phyloP scores from a whole-genome alignment of 306 rosid species.

The Cicer chorassanicum region DNA sequence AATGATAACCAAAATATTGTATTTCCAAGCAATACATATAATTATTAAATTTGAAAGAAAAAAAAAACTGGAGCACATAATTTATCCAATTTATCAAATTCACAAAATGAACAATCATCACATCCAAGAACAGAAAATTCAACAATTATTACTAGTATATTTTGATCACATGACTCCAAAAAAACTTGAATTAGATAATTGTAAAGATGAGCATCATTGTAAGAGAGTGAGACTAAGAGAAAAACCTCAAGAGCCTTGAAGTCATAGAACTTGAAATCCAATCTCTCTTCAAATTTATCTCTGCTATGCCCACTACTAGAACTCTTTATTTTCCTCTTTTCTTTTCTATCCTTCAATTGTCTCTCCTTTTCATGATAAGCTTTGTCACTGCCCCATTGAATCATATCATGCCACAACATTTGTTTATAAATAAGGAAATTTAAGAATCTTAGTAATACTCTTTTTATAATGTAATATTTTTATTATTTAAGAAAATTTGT shows the following conservation, averaged over 20 bases:
- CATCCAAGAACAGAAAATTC: neutral
- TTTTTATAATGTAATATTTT: too few relatives aligned
- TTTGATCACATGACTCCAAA: neutral
- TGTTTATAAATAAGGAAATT: too few relatives aligned
- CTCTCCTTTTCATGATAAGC: constrained; percentile 42
- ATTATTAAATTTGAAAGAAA: too few relatives aligned
- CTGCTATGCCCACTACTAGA: constrained; percentile 17
- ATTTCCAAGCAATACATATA: neutral
- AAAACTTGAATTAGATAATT: neutral
- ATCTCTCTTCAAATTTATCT: constrained; percentile 46
- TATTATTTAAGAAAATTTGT: too few relatives aligned
- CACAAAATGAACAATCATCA: neutral
- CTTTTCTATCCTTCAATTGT: constrained; percentile 40
- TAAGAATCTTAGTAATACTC: too few relatives aligned
- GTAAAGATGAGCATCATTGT: neutral
- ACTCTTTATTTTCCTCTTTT: constrained; percentile 40
- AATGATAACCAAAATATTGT: neutral
- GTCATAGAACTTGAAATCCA: constrained; percentile 51
- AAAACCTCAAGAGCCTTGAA: constrained; percentile 49
- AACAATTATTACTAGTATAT: constrained; percentile 10
- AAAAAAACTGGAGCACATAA: neutral
- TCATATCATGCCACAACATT: neutral
- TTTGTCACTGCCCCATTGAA: constrained; percentile 48
- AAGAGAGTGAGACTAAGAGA: constrained; percentile 16
- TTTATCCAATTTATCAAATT: neutral